A percentile compares a stretch with the other conserved stretches of the same genome.
These are phyloP conservation scores for Populus alba DNA, from an alignment of 345 rosid genomes.

Conservation along the genomic window DNA sequence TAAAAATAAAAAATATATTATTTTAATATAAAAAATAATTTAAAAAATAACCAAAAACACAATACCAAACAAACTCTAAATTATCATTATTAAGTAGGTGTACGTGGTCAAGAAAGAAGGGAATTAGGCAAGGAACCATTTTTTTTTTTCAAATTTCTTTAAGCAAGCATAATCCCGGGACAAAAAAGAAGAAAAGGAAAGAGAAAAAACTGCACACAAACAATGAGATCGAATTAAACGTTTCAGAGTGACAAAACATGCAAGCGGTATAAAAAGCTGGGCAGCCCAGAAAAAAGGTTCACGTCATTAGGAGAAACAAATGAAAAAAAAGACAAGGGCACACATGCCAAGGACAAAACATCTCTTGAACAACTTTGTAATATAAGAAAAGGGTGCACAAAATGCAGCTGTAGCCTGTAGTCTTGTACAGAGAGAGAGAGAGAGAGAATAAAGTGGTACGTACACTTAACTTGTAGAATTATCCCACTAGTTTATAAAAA, in stretches of 20 bases:
- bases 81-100: too few relatives aligned
- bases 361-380: slow-evolving; percentile 7
- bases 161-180: too few relatives aligned
- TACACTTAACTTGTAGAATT: too few relatives aligned
- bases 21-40: too few relatives aligned
- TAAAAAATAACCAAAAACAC: too few relatives aligned
- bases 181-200: not conserved
- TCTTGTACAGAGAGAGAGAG: too few relatives aligned
- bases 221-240: not conserved
- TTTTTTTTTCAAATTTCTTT: too few relatives aligned
- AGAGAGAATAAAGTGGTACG: not conserved
- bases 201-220: not conserved
- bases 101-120: too few relatives aligned
- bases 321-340: not conserved
- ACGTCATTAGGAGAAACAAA: slow-evolving; percentile 10
- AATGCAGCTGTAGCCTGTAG: not conserved
- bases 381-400: not conserved
- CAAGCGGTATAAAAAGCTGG: slow-evolving; percentile 19
- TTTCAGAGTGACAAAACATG: not conserved
- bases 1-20: too few relatives aligned
- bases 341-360: slow-evolving; percentile 1
- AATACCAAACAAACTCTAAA: too few relatives aligned
- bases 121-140: too few relatives aligned
- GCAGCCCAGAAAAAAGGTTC: slow-evolving; percentile 5
- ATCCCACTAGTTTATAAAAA: too few relatives aligned